Evolutionary conservation across 805 yeast species (phyloP).

Genomic region (Cyberlindnera nakhonratchasimensis): DNA sequence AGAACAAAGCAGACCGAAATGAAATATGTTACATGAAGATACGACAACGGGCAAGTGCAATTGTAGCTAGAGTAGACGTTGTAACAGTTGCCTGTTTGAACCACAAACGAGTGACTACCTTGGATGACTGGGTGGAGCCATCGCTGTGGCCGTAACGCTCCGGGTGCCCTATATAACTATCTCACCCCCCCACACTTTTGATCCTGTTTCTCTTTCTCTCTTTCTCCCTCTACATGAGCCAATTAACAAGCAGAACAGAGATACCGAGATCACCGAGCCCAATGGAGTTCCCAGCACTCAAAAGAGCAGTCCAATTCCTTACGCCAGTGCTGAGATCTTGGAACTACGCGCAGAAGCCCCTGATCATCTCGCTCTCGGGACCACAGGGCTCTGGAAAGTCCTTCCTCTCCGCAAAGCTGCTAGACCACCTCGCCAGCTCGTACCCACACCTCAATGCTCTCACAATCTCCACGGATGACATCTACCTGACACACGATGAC

Average conservation of each 20-base stretch:
- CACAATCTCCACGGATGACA: constrained; percentile 78
- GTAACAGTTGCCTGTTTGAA: no score
- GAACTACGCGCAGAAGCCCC: constrained; percentile 34
- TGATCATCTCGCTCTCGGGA: constrained; percentile 42
- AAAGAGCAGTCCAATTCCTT: constrained; percentile 26
- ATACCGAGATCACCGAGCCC: no score
- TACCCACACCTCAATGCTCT: constrained; percentile 40
- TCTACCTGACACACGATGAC: constrained; percentile 64
- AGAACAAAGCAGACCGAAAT: no score
- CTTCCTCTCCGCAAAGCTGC: constrained; percentile 45
- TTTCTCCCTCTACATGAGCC: neutral
- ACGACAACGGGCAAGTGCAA: no score
- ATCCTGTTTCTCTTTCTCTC: no score
- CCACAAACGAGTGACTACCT: no score
- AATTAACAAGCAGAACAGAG: neutral
- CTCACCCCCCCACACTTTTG: no score
- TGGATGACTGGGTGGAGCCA: no score
- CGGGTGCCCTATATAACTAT: no score
- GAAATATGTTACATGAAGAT: no score
- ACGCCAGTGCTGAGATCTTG: constrained; percentile 28
- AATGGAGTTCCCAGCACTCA: constrained; percentile 8
- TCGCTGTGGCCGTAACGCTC: no score
- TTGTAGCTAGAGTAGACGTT: no score
- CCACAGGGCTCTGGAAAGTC: constrained; percentile 81
- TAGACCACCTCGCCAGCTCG: constrained; percentile 29